Evolutionary conservation across 2,329 filamentous ascomycete genomes (phyloP).

Genomic region (Capronia epimyces): DNA sequence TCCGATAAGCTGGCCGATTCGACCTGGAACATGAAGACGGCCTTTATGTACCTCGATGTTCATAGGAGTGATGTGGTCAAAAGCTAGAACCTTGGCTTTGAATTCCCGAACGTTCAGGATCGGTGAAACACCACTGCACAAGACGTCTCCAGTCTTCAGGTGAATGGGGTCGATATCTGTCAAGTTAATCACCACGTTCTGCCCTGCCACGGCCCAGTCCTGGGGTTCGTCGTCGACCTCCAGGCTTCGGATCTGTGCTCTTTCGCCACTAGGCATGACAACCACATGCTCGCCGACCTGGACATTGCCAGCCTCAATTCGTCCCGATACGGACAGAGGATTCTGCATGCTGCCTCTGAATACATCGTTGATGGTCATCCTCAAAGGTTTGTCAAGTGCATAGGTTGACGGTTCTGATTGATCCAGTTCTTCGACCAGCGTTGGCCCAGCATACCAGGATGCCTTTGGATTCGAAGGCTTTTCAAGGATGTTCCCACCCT

Average conservation of each 20-base stretch:
- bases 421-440: conserved; percentile 78
- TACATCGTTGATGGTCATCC: conserved; percentile 81
- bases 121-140: conserved; percentile 65
- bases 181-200: conserved; percentile 80
- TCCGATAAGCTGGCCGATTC: conserved; percentile 65
- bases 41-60: conserved; percentile 84
- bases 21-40: conserved; percentile 69
- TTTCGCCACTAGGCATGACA: conserved; percentile 75
- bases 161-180: conserved; percentile 78
- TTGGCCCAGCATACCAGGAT: conserved; percentile 75
- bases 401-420: conserved; percentile 64
- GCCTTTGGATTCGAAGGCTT: conserved; percentile 44
- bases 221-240: conserved; percentile 63
- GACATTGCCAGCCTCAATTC: conserved; percentile 75
- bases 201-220: conserved; percentile 89
- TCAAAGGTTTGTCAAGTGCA: conserved; percentile 70
- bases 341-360: conserved; percentile 75
- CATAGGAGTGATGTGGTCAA: conserved; percentile 85
- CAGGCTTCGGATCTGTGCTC: conserved; percentile 73
- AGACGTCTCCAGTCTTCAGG: conserved; percentile 74
- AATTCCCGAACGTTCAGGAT: conserved; percentile 68
- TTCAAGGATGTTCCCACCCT: conserved; percentile 73
- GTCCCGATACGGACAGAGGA: conserved; percentile 77
- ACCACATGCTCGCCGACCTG: conserved; percentile 78
- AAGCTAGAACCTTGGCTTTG: conserved; percentile 77